Evolutionary conservation across 345 rosid genomes (phyloP), one percentile per base, ranked within the genome.

Genomic region (Nephelium lappaceum): DNA sequence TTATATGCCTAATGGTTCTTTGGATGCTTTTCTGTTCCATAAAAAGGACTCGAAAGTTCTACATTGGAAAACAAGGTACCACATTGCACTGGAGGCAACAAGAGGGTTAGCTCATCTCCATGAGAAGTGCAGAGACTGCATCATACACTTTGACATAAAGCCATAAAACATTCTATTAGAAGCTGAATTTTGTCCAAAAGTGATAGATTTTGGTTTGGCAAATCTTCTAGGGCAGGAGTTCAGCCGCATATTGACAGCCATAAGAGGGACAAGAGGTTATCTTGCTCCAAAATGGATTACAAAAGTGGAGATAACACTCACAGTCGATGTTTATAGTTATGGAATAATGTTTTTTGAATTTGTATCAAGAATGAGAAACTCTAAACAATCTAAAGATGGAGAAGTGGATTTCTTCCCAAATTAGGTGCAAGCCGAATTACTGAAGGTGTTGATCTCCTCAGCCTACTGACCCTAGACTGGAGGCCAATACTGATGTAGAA

Each of bases 211-310:
- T 9, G 95, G 97, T 14, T 81, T 94, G 71, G 93, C 98, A 38
- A 93, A 94, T 88, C 91, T 94, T 1, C 83, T 94, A 2, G 93
- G 95, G 41, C 76, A 93, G 38, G 96, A 91, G 8, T 91, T 91
- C 61, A 89, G 94, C 77, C 84, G 95, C 73, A 93, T 89, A 11
- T 79, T 92, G 53, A 94, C 97, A 5, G 91, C 93, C 55, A 88
- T 91, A 90, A 89, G 94, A 81, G 36, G 36, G 36, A 31, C 36
- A 31, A 31, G 36, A 31, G 1, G 36, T 31, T 31, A 31, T 31
- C 36, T 94, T 16, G 98, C 96, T 2, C 97, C 96, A 0, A 97
- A 94, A 77, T 94, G 97, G 98, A 88, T 94, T 67, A 89, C 98
- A 0, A 92, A 93, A 51, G 89, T 87, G 11, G 92, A 95, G 12